Evolutionary conservation across 2,329 filamentous ascomycete species (phyloP).

Genomic region (Cercospora sp.): DNA sequence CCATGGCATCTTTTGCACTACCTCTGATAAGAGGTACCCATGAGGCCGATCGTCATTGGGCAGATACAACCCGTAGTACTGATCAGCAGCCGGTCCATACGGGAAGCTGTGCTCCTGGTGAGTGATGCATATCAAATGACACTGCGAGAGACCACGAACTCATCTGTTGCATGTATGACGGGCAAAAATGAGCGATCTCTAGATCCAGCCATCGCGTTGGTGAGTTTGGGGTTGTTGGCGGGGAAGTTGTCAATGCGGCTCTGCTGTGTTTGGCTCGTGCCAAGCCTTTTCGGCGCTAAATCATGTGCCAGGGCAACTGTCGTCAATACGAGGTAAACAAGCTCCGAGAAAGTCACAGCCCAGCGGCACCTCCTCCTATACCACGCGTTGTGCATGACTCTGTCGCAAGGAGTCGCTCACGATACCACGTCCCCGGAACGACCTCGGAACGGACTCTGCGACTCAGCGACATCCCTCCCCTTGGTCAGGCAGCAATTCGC

Average conservation of each 20-base stretch:
- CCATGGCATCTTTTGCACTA: constrained; percentile 59
- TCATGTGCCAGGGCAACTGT: constrained; percentile 7
- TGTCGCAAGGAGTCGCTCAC: not conserved
- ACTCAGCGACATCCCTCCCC: not conserved
- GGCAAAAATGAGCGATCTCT: constrained; percentile 3
- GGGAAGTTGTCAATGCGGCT: not conserved
- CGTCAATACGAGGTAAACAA: constrained; percentile 9
- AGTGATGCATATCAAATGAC: not conserved
- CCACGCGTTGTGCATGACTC: constrained; percentile 11
- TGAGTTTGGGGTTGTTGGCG: not conserved
- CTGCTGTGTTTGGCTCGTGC: not conserved
- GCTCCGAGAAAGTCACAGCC: constrained; percentile 4
- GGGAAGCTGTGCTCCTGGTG: constrained; percentile 42
- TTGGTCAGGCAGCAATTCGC: constrained; percentile 2
- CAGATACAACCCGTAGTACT: constrained; percentile 65
- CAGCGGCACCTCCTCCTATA: constrained; percentile 8
- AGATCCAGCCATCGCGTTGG: not conserved
- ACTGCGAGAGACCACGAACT: constrained; percentile 6
- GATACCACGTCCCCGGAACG: not conserved
- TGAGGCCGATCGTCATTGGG: constrained; percentile 62
- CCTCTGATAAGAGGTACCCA: constrained; percentile 60
- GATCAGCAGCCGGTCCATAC: constrained; percentile 46
- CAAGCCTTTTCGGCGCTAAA: not conserved
- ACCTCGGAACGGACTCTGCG: not conserved
- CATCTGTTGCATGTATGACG: constrained; percentile 19